A percentile compares a stretch with the other conserved stretches of the same genome.
These are phyloP conservation scores for Trypanosoma lewisi DNA, from an alignment of 208 protist genomes.

Conservation along the genomic window DNA sequence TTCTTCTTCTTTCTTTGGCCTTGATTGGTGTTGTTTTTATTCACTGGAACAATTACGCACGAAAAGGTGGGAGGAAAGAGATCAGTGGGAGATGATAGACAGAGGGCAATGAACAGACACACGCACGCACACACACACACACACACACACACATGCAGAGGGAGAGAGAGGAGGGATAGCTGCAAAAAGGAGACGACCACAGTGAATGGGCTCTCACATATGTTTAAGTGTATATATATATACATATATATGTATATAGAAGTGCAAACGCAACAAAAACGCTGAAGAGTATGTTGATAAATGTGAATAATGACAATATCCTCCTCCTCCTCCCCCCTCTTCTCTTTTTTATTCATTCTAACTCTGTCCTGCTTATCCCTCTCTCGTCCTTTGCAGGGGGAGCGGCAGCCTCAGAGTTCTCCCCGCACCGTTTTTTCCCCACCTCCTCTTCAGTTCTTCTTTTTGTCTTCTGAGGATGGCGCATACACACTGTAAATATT, in stretches of 20 bases:
- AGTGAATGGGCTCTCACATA: too few species aligned
- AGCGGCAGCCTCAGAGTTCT: neutral
- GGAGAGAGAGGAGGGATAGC: too few species aligned
- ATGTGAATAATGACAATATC: too few species aligned
- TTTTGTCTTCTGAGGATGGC: neutral
- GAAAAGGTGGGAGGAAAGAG: neutral
- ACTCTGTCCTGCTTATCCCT: conserved; percentile 19
- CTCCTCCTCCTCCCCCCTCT: too few species aligned
- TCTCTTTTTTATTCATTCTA: too few species aligned
- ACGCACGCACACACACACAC: too few species aligned
- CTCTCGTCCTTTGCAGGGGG: neutral
- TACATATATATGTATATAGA: too few species aligned
- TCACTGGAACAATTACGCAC: neutral
- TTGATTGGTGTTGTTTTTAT: neutral
- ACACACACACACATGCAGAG: neutral
- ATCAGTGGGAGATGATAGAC: neutral
- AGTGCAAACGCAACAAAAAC: too few species aligned
- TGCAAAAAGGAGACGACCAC: too few species aligned
- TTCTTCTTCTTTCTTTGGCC: neutral
- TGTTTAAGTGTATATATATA: too few species aligned
- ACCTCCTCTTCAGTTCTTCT: neutral
- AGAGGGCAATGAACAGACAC: too few species aligned
- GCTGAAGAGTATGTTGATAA: too few species aligned
- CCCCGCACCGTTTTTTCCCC: neutral
- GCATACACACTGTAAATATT: neutral